These are phyloP conservation scores for Schizosaccharomyces lindneri DNA, from an alignment of 805 yeast species.

Conservation along the genomic window DNA sequence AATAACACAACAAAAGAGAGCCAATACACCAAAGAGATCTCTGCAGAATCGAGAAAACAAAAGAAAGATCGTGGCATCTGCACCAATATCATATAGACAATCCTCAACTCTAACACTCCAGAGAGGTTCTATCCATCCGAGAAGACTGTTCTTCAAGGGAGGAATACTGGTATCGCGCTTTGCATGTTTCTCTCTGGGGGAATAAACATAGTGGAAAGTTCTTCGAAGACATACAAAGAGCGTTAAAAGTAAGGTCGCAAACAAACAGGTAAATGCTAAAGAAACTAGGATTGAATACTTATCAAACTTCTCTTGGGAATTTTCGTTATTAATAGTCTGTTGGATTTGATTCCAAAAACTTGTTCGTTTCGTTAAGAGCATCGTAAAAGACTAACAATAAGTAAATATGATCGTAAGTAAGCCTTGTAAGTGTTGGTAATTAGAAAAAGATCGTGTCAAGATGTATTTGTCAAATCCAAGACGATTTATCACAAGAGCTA, in stretches of 20 bases:
- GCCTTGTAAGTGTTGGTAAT: no score
- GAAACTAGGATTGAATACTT: not conserved
- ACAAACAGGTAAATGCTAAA: constrained; percentile 12
- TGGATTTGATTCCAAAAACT: no score
- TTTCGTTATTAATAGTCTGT: no score
- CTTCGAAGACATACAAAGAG: not conserved
- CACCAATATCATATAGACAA: constrained; percentile 12
- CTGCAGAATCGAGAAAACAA: constrained; percentile 14
- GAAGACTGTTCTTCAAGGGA: not conserved
- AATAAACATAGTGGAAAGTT: not conserved
- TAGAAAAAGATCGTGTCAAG: no score
- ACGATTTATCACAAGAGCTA: no score
- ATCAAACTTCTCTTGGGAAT: not conserved
- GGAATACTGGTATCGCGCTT: not conserved
- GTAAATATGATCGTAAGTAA: no score
- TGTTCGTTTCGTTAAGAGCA: no score
- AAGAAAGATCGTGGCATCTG: constrained; percentile 16
- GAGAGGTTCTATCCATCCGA: not conserved
- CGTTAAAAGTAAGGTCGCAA: constrained; percentile 42
- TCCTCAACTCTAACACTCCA: constrained; percentile 4
- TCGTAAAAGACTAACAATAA: no score
- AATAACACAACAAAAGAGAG: constrained; percentile 13
- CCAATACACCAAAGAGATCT: constrained; percentile 12
- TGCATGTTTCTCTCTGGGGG: not conserved
- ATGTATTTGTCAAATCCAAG: no score